Percentiles rank a stretch among this genome's conserved stretches.
Conservation (phyloP, 257 asterid genomes). For the Jasminum sambac region DNA sequence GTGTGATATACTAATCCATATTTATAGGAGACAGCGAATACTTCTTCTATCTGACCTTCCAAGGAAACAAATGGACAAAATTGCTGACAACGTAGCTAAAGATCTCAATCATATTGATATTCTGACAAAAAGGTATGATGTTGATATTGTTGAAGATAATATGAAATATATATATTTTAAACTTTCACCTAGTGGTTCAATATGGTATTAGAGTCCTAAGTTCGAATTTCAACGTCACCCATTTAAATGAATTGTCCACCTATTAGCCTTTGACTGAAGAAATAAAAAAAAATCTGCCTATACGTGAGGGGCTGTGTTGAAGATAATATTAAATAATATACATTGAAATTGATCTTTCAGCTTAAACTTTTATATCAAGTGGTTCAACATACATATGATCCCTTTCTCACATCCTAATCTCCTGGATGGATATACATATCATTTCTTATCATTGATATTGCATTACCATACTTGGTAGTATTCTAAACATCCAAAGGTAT, state of each 20-base stretch:
- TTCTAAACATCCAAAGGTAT: conserved; percentile 5
- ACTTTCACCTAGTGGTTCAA: neutral
- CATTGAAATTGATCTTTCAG: no score
- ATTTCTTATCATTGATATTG: neutral
- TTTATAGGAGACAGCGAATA: conserved; percentile 81
- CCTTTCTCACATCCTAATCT: no score
- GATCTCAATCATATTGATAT: conserved; percentile 91
- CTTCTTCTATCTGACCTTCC: conserved; percentile 96
- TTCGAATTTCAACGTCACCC: neutral
- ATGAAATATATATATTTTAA: no score
- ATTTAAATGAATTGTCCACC: neutral
- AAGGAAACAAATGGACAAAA: conserved; percentile 84
- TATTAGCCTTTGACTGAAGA: neutral
- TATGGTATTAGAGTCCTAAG: neutral
- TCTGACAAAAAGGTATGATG: conserved; percentile 72
- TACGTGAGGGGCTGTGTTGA: neutral
- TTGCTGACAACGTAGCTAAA: conserved; percentile 77
- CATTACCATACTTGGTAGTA: neutral
- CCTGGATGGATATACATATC: neutral
- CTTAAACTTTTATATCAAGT: neutral
- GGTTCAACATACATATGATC: neutral
- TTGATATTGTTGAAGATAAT: neutral
- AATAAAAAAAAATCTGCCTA: neutral
- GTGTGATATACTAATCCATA: conserved; percentile 27
- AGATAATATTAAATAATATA: neutral